phyloP scores from a whole-genome alignment of 2,329 filamentous ascomycete species.

The Aspergillus quadricinctus region DNA sequence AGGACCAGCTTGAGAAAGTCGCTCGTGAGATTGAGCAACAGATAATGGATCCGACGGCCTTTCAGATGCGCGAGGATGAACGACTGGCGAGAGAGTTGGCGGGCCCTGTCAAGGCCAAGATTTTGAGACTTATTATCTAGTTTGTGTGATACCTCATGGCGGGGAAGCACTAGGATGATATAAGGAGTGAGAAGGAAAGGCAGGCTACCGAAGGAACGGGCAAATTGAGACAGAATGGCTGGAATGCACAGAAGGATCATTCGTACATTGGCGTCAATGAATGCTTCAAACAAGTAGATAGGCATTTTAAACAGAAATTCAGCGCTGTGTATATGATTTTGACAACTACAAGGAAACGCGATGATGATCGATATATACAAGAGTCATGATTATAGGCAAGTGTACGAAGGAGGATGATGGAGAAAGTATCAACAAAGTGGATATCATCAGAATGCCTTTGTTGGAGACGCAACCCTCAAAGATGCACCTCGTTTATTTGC shows the following conservation, averaged over 20 bases:
- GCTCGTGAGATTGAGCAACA: constrained; percentile 14
- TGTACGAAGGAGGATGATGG: neutral
- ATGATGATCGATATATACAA: neutral
- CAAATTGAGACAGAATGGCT: neutral
- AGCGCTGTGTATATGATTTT: neutral
- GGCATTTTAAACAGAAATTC: neutral
- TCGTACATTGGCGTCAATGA: neutral
- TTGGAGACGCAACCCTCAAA: neutral
- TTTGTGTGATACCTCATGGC: neutral
- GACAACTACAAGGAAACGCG: neutral
- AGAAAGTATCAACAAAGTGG: neutral
- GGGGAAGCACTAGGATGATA: neutral
- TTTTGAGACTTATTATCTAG: constrained; percentile 13
- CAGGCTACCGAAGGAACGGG: neutral
- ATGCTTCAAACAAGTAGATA: neutral
- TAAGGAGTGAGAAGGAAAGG: neutral
- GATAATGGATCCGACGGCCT: constrained; percentile 14
- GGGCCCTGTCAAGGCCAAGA: constrained; percentile 10
- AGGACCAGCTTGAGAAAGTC: constrained; percentile 7
- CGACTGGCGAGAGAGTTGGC: constrained; percentile 10
- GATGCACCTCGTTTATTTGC: neutral
- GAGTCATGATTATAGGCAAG: neutral
- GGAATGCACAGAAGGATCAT: neutral
- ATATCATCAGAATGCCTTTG: neutral
- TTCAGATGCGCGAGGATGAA: constrained; percentile 15